phyloP scores from a whole-genome alignment of 2,329 filamentous ascomycete species.

The Pseudogymnoascus sp. region DNA sequence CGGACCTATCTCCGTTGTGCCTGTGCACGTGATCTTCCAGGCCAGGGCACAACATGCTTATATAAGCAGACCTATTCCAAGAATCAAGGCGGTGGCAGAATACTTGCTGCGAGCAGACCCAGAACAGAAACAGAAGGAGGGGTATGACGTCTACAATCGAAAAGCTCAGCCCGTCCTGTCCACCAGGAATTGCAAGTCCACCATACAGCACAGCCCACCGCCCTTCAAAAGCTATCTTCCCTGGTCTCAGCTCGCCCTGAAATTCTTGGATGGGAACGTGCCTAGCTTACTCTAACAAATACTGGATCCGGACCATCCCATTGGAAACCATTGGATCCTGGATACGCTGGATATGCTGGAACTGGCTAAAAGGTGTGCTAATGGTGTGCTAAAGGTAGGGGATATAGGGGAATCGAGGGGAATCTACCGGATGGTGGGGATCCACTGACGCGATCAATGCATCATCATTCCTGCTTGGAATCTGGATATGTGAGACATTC shows the following conservation, averaged over 20 bases:
- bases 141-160: neutral
- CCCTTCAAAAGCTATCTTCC: neutral
- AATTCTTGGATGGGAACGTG: neutral
- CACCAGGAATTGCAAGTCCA: too few relatives aligned
- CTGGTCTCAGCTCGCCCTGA: neutral
- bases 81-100: conserved; percentile 2
- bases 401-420: conserved; percentile 7
- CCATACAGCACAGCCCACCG: neutral
- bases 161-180: neutral
- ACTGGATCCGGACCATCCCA: conserved; percentile 6
- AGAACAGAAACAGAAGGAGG: neutral
- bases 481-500: neutral
- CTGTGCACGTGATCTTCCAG: neutral
- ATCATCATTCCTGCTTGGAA: neutral
- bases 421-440: neutral
- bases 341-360: neutral
- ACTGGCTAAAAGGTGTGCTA: neutral
- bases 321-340: neutral
- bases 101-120: neutral
- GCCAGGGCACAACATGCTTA: neutral
- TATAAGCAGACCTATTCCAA: neutral
- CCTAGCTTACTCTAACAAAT: neutral
- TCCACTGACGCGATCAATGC: conserved; percentile 2
- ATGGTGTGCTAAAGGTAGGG: conserved; percentile 7
- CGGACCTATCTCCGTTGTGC: neutral